Evolutionary conservation across 371 early-diverging fungal species (phyloP).

Genomic region (Syncephalastrum sp.): DNA sequence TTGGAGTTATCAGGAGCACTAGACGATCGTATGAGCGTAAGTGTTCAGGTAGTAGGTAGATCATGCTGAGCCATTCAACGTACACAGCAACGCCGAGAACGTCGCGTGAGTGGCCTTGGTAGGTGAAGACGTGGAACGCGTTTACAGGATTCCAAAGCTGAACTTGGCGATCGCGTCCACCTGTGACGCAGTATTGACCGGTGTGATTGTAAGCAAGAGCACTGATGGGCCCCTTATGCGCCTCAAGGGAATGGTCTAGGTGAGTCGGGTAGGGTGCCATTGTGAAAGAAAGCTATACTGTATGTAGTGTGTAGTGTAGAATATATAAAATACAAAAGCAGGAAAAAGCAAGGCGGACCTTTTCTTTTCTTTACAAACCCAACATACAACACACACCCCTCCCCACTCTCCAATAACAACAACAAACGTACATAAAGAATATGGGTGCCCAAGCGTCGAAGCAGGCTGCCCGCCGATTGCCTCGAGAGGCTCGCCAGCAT

Average conservation of each 20-base stretch:
- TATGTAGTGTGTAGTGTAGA: too few species aligned
- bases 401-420: too few species aligned
- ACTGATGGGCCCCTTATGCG: constrained; percentile 69
- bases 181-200: constrained; percentile 78
- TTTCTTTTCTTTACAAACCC: too few species aligned
- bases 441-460: constrained; percentile 50
- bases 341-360: too few species aligned
- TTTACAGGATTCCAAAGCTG: constrained; percentile 79
- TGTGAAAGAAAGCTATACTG: too few species aligned
- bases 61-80: constrained; percentile 1
- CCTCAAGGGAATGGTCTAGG: constrained; percentile 44
- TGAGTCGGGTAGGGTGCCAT: constrained; percentile 42
- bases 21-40: neutral
- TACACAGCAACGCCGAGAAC: constrained; percentile 79
- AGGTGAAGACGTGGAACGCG: constrained; percentile 71
- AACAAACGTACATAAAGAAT: neutral
- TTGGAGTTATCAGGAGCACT: constrained; percentile 75
- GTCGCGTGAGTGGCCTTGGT: constrained; percentile 87
- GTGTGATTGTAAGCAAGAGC: constrained; percentile 62
- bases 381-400: too few species aligned
- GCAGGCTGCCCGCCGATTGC: constrained; percentile 38
- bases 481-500: constrained; percentile 31
- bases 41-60: neutral
- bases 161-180: constrained; percentile 77
- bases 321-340: neutral